These are phyloP conservation scores for Neofusicoccum sp. DNA, from an alignment of 2,329 filamentous ascomycete species.

Conservation along the genomic window DNA sequence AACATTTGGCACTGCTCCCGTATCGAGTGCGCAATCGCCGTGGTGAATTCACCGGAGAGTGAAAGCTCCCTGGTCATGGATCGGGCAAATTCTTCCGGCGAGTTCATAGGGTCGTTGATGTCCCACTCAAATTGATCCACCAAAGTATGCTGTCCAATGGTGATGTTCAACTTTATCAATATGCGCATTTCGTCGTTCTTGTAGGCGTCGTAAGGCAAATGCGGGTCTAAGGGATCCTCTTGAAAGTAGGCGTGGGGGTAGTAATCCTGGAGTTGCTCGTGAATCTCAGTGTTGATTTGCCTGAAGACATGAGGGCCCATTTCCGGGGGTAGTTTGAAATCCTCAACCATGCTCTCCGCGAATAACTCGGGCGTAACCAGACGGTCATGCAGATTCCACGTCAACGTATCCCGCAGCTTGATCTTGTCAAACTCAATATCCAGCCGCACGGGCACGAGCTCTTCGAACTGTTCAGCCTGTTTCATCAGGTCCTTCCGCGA, in stretches of 20 bases:
- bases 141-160: constrained; percentile 89
- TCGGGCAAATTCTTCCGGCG: constrained; percentile 88
- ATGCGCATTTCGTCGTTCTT: constrained; percentile 99
- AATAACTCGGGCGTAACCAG: constrained; percentile 79
- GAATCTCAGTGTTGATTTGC: constrained; percentile 73
- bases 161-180: constrained; percentile 94
- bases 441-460: constrained; percentile 85
- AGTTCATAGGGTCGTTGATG: constrained; percentile 92
- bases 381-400: constrained; percentile 96
- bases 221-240: constrained; percentile 86
- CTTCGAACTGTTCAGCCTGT: constrained; percentile 89
- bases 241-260: constrained; percentile 90
- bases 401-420: constrained; percentile 94
- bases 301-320: constrained; percentile 58
- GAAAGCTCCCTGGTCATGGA: constrained; percentile 89
- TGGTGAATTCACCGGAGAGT: constrained; percentile 92
- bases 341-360: constrained; percentile 86
- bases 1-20: constrained; percentile 95
- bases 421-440: constrained; percentile 97
- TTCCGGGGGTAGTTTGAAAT: constrained; percentile 75
- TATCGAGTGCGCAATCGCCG: constrained; percentile 96
- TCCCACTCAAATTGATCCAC: constrained; percentile 99
- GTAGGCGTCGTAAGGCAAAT: constrained; percentile 88
- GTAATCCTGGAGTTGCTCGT: constrained; percentile 89
- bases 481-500: constrained; percentile 76